phyloP scores from a whole-genome alignment of 2,329 filamentous ascomycete genomes.

The Ceratocystis smalleyi region DNA sequence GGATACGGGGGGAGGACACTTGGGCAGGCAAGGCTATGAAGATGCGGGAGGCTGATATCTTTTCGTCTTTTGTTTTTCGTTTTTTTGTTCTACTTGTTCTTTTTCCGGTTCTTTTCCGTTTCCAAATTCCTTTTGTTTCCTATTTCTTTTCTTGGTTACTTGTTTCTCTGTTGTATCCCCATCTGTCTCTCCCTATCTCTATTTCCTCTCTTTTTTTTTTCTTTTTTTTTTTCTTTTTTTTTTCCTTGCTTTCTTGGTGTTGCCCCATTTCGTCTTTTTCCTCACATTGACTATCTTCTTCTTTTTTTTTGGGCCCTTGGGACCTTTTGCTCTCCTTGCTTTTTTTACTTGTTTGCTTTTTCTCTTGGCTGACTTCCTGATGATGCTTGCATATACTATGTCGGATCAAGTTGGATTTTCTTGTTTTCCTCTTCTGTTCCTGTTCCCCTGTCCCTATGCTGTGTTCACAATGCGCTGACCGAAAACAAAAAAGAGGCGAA shows the following conservation, averaged over 20 bases:
- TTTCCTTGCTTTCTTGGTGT: background rate
- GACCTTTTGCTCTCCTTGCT: background rate
- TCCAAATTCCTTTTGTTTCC: background rate
- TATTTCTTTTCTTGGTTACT: constrained; percentile 7
- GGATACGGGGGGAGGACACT: background rate
- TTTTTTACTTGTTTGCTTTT: background rate
- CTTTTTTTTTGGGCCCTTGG: background rate
- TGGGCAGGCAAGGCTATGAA: background rate
- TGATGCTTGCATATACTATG: no score
- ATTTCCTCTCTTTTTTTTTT: constrained; percentile 6
- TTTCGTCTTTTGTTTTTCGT: constrained; percentile 3
- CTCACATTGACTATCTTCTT: background rate
- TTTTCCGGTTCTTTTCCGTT: constrained; percentile 3
- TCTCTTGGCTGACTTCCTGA: no score
- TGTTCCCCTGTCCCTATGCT: background rate
- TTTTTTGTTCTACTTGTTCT: background rate
- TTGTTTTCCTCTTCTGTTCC: no score
- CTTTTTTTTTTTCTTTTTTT: background rate
- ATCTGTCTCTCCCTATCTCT: background rate
- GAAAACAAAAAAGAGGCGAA: background rate
- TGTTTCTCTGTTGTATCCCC: background rate
- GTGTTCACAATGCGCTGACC: background rate
- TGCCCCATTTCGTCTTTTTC: background rate
- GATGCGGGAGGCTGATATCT: constrained; percentile 4
- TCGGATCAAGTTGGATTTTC: no score